Base-by-base conservation (phyloP, 345 rosid species). In the Luvunga scandens region DNA sequence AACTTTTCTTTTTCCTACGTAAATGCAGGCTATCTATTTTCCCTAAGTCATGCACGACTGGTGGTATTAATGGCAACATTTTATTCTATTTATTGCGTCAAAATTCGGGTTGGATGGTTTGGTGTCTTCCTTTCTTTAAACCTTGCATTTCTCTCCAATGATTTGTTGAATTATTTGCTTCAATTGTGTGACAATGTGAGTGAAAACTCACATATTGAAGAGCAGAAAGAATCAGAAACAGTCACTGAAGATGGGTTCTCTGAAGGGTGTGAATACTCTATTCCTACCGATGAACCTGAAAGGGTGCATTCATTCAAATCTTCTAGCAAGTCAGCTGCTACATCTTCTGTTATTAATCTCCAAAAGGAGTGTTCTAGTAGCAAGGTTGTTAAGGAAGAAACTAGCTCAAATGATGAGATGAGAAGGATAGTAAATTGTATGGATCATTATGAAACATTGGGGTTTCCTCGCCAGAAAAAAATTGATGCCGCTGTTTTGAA, bases 21-120 rank as follows among this genome's bases (percentile, higher is more conserved):
- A 82, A 78, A 69, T 80, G 89, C 95, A 95, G 99, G 93, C 80
- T 96, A 94, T 83, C 86, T 96, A 79, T 91, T 96, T 88, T 92
- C 98, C 79, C 86, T 87, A 59, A 94, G 88, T 78, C 97, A 96
- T 89, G 99, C 99, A 38, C 91, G 97, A 24, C 72, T 94, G 84
- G 92, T 96, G 81, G 91, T 96, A 81, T 84, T 96, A 73, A 66
- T 92, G 86, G 98, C 97, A 2, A 83, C 84, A 9, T 45, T 84
- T 38, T 96, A 96, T 76, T 88, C 95, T 24, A 75, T 96, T 79
- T 96, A 96, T 70, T 91, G 85, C 78, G 98, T 96, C 77, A 89
- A 90, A 92, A 94, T 89, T 81, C 90, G 89, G 72, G 94, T 90
- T 83, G 99, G 99, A 80, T 96, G 99, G 98, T 86, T 84, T 82